phyloP scores from a whole-genome alignment of 176 grass and related monocot genomes.

The Ananas comosus region DNA sequence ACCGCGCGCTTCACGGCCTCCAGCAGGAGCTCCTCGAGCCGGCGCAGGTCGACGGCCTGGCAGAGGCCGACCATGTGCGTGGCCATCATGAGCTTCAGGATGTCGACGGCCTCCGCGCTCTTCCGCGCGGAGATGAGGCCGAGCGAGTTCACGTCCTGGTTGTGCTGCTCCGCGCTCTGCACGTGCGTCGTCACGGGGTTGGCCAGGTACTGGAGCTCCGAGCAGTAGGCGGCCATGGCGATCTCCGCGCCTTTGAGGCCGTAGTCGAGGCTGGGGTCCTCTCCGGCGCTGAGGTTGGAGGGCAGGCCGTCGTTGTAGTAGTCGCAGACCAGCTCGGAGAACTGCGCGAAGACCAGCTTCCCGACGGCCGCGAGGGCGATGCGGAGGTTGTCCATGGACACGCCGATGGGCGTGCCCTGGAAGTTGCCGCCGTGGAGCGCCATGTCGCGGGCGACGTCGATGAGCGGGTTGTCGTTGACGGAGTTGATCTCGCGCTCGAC shows the following conservation, averaged over 20 bases:
- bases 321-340: slow-evolving; percentile 18
- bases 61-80: slow-evolving; percentile 22
- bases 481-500: slow-evolving; percentile 28
- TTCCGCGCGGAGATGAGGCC: slow-evolving; percentile 20
- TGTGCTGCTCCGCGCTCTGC: slow-evolving; percentile 29
- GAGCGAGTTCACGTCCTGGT: slow-evolving; percentile 23
- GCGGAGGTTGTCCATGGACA: slow-evolving; percentile 24
- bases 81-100: slow-evolving; percentile 20
- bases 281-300: slow-evolving; percentile 11
- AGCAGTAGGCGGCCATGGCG: slow-evolving; percentile 26
- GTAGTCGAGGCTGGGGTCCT: slow-evolving; percentile 18
- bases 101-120: slow-evolving; percentile 21
- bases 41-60: slow-evolving; percentile 17
- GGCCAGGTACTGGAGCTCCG: slow-evolving; percentile 20
- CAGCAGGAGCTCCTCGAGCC: slow-evolving; percentile 1
- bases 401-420: slow-evolving; percentile 25
- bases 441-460: slow-evolving; percentile 18
- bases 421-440: slow-evolving; percentile 23
- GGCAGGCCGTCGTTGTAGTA: slow-evolving; percentile 20
- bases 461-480: slow-evolving; percentile 26
- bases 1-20: slow-evolving; percentile 15
- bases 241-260: slow-evolving; percentile 19
- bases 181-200: slow-evolving; percentile 26
- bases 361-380: slow-evolving; percentile 12
- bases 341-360: slow-evolving; percentile 21